Base-by-base conservation (phyloP, 129 eudicot species). In the Saussurea involucrata region DNA sequence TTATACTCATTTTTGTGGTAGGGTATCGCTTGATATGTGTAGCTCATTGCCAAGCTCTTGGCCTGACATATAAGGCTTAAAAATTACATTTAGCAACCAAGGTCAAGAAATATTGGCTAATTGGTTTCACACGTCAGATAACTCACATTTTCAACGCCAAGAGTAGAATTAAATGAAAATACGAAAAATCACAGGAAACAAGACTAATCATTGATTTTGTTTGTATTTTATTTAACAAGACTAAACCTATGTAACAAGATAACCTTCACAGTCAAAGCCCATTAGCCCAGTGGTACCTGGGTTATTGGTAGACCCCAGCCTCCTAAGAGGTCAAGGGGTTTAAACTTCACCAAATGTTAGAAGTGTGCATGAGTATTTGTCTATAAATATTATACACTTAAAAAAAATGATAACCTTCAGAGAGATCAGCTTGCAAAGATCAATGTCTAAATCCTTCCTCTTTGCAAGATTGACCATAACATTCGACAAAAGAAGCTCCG, bases 401-500 rank as follows among this genome's bases (percentile, higher is more conserved):
- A 49, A 44, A 72, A 71, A 13, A 78, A 63, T 69, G 27, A 77
- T 36, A 63, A 95, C 99, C 99, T 89, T 87, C 17, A 71, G 69
- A 57, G 99, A 88, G 27, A 95, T 89, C 37, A 95, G 63, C 82
- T 83, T 86, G 87, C 96, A 89, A 15, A 95, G 78, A 85, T 95
- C 97, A 79, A 85, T 31, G 69, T 86, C 89, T 76, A 88, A 68
- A 74, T 82, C 83, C 78, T 83, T 88, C 86, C 89, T 85, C 73
- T 90, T 85, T 25, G 99, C 82, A 60, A 95, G 85, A 88, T 92
- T 85, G 78, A 95, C 92, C 78, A 92, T 75, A 76, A 95, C 84
- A 78, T 76, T 84, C 55, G 97, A 87, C 57, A 95, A 85, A 64
- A 95, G 90, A 72, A 95, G 89, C 88, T 95, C 97, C 9, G 99